Base-by-base conservation (phyloP, 768 basidiomycete species). In the Lactarius akahatsu region DNA sequence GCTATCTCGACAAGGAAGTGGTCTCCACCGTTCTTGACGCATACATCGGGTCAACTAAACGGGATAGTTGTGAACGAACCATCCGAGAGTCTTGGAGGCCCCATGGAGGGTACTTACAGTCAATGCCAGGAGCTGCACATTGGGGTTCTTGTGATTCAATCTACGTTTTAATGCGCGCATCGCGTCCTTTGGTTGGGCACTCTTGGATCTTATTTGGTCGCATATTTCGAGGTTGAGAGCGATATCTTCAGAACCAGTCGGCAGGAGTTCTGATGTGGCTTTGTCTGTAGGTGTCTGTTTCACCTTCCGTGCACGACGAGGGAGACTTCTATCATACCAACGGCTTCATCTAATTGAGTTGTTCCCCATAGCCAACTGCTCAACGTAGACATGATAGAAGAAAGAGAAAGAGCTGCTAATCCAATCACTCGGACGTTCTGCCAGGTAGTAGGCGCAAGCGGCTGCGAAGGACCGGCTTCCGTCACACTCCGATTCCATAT, bases 1-100 rank as follows among this genome's bases (percentile, higher is more conserved):
- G 91, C 87, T 56, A 96, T 77, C 74, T 97, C 94, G 2, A 76
- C 76, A 59, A 98, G 79, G 73, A 99, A 98, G 54, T 88, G 86
- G 70, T 98, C 94, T 0, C 97, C 97, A 11, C 94, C 94, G 73
- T 99, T 99, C 87, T 99, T 99, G 76, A 98, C 84, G 73, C 93
- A 95, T 10, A 88, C 82, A 76, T 98, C 97, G 57, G n/a, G 91
- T 87, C 58, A 98, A 81, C 91, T 96, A 74, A 61, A 64, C 20
- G 64, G 64, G 34, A 63, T 45, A 57, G 36, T 59, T 55, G 34
- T 38, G 10, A 34, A 62, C 57, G 61, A 55, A 64, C 18, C 47
- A 20, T 55, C 32, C 30, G 7, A 59, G 56, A 43, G 23, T 8
- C n/a, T 38, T 40, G 57, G 20, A 32, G 32, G 32, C 30, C 30